Evolutionary conservation across 345 rosid species (phyloP), one percentile per base, ranked within the genome.

Genomic region (Rhizophora apiculata): DNA sequence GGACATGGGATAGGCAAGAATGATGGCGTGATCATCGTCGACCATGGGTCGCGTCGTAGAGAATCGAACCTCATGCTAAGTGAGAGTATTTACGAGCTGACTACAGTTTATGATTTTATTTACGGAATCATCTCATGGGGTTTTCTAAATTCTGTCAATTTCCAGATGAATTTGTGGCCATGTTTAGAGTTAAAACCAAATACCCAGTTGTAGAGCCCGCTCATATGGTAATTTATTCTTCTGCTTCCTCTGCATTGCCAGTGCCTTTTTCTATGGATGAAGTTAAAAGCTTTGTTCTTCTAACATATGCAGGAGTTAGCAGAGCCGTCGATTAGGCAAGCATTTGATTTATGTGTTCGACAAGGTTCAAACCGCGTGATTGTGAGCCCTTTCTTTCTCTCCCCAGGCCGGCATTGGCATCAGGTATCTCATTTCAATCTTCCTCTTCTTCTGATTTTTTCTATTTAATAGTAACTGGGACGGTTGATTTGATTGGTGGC

Each of bases 321-420:
- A 60, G 87, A 85, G 56, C 98, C 99, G 64, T 89, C 96, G 2
- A 95, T 95, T 67, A 86, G 57, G 76, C 88, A 86, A 78, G 97
- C 97, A 39, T 92, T 87, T 67, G 76, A 78, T 76, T 80, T 69
- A 37, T 95, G 99, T 68, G 87, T 95, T 75, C 77, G 46, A 76
- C 82, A 78, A 82, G 99, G 99, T 19, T 96, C 92, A 0, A 75
- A 64, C 72, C 92, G 93, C 21, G 92, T 95, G 65, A 87, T 95
- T 67, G 87, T 95, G 43, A 87, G 91, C 79, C 97, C 99, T 2
- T 95, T 92, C 80, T 95, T 94, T 72, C 88, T 94, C 63, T 89
- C 88, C 72, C 97, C 96, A 0, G 98, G 98, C 69, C 83, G 96
- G 72, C 97, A 94, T 58, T 94, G 98, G 98, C 82, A 87, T 78